A percentile compares a stretch with the other conserved stretches of the same genome.
Evolutionary conservation across 202 grass and related monocot genomes (phyloP).

Genomic region (Digitaria exilis): DNA sequence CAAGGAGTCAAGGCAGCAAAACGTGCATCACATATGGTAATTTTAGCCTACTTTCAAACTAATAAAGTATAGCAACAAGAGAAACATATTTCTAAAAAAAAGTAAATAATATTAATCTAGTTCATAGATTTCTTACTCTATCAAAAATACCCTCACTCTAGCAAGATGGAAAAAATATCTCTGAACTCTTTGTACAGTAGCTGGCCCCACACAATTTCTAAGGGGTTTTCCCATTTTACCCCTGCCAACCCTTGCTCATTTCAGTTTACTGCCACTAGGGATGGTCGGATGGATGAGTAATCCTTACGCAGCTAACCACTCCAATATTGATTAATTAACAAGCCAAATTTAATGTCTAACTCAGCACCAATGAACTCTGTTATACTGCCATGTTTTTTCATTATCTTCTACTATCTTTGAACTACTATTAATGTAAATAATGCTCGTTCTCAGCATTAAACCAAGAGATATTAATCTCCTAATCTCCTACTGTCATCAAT

Average conservation of each 20-base stretch:
- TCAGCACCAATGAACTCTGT: background rate
- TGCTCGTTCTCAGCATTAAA: background rate
- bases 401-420: background rate
- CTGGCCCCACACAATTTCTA: background rate
- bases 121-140: background rate
- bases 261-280: background rate
- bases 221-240: background rate
- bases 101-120: background rate
- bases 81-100: background rate
- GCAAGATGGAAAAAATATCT: background rate
- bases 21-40: background rate
- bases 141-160: background rate
- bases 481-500: background rate
- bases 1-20: background rate
- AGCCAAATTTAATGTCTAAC: background rate
- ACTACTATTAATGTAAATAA: background rate
- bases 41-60: no score
- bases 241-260: background rate
- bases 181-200: background rate
- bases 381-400: background rate
- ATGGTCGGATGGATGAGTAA: background rate
- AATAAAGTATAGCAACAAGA: no score
- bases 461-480: background rate
- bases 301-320: background rate
- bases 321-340: slow-evolving; percentile 7